Percentiles rank a stretch among this genome's conserved stretches.
These are phyloP conservation scores for Monosporascus sp. DNA, from an alignment of 2,329 filamentous ascomycete species.

Conservation along the genomic window DNA sequence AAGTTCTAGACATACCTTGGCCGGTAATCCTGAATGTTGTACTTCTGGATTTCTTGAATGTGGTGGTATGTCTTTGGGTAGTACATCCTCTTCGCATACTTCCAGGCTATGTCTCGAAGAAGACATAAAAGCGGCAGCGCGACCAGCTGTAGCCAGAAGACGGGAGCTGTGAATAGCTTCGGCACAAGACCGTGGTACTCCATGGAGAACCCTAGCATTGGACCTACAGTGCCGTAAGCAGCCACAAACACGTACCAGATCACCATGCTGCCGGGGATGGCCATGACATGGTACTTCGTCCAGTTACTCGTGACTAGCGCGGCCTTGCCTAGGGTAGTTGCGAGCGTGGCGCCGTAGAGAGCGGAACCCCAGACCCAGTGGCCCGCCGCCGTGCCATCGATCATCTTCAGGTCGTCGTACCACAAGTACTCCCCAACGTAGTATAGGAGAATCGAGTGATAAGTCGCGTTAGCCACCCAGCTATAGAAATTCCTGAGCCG, in stretches of 20 bases:
- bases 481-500: conserved; percentile 85
- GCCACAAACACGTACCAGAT: conserved; percentile 91
- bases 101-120: conserved; percentile 88
- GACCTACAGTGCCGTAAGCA: conserved; percentile 80
- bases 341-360: conserved; percentile 89
- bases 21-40: conserved; percentile 98
- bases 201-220: conserved; percentile 71
- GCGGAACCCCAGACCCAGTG: conserved; percentile 98
- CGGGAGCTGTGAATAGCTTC: conserved; percentile 70
- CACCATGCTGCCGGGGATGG: conserved; percentile 87
- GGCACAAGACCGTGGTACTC: conserved; percentile 86
- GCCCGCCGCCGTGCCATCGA: conserved; percentile 76
- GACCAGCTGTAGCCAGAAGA: conserved; percentile 89
- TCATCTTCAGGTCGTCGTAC: conserved; percentile 71
- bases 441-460: conserved; percentile 93
- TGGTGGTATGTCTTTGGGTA: conserved; percentile 93
- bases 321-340: conserved; percentile 91
- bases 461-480: conserved; percentile 92
- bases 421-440: conserved; percentile 78
- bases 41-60: conserved; percentile 99
- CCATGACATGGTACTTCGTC: conserved; percentile 96
- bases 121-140: conserved; percentile 78
- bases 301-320: conserved; percentile 94
- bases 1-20: conserved; percentile 61
- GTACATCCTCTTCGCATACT: conserved; percentile 97